A percentile compares a stretch with the other conserved stretches of the same genome.
Conservation (phyloP, 179 eudicot genomes). For the Silene vulgaris region DNA sequence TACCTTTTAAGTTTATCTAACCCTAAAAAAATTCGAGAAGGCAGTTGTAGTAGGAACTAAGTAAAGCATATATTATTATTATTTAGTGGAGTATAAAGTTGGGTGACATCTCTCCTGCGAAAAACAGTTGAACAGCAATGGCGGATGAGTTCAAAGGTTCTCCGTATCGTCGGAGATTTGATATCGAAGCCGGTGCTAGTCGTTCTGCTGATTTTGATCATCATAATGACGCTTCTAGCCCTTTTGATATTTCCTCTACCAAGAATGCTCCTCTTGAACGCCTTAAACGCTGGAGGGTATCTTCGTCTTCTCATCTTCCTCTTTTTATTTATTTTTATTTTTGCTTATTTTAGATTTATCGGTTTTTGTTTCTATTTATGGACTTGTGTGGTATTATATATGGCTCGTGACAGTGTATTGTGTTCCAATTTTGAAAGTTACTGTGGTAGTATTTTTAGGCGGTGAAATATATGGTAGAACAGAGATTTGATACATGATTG, state of each 20-base stretch:
- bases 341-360: no score
- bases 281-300: conserved; percentile 62
- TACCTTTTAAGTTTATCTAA: not conserved
- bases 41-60: no score
- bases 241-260: conserved; percentile 44
- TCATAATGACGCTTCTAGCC: conserved; percentile 19
- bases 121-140: conserved; percentile 17
- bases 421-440: no score
- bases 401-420: no score
- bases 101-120: conserved; percentile 35
- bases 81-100: not conserved
- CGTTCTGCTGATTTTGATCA: conserved; percentile 13
- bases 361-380: not conserved
- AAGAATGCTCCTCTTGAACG: conserved; percentile 56
- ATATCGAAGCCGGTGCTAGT: conserved; percentile 24
- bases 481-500: no score
- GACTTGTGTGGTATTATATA: not conserved
- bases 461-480: no score
- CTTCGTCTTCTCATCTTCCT: not conserved
- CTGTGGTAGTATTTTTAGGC: no score
- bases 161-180: conserved; percentile 29
- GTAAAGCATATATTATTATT: not conserved
- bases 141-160: conserved; percentile 31
- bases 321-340: not conserved
- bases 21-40: not conserved